Percentiles rank a stretch among this genome's conserved stretches.
phyloP scores from a whole-genome alignment of 176 grass and related monocot genomes.

The Triticum turgidum region DNA sequence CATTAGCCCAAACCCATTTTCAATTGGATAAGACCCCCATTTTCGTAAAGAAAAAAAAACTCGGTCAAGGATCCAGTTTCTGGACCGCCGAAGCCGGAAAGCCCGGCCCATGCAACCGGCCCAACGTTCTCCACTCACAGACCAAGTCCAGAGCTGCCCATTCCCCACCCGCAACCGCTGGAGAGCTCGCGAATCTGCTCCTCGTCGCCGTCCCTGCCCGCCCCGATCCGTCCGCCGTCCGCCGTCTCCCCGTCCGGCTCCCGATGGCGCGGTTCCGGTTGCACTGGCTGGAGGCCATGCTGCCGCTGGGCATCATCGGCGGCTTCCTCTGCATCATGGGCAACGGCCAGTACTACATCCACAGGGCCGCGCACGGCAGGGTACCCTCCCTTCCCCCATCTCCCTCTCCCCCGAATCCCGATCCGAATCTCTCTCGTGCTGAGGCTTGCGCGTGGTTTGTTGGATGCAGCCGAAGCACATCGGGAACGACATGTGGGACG shows the following conservation, averaged over 20 bases:
- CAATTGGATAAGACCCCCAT: too few species aligned
- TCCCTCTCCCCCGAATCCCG: background rate
- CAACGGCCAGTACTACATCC: slow-evolving; percentile 98
- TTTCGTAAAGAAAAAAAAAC: too few species aligned
- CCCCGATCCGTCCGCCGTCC: background rate
- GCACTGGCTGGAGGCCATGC: slow-evolving; percentile 88
- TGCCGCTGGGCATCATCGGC: slow-evolving; percentile 96
- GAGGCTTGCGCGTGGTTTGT: background rate
- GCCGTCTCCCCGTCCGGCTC: background rate
- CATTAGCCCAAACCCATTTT: too few species aligned
- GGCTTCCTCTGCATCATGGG: slow-evolving; percentile 98
- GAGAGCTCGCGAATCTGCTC: slow-evolving; percentile 27
- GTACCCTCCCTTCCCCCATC: slow-evolving; percentile 22
- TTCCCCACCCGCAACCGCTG: background rate
- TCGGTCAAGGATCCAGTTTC: too few species aligned
- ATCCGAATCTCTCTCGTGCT: background rate
- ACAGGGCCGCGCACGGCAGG: slow-evolving; percentile 84
- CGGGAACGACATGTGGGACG: slow-evolving; percentile 96
- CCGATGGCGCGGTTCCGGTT: slow-evolving; percentile 70
- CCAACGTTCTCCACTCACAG: background rate
- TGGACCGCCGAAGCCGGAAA: background rate
- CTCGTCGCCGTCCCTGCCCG: background rate
- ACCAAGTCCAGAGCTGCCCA: background rate
- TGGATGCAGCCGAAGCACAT: slow-evolving; percentile 93
- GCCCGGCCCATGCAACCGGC: background rate